Base-by-base conservation (phyloP, 306 rosid genomes). In the Senna tora region DNA sequence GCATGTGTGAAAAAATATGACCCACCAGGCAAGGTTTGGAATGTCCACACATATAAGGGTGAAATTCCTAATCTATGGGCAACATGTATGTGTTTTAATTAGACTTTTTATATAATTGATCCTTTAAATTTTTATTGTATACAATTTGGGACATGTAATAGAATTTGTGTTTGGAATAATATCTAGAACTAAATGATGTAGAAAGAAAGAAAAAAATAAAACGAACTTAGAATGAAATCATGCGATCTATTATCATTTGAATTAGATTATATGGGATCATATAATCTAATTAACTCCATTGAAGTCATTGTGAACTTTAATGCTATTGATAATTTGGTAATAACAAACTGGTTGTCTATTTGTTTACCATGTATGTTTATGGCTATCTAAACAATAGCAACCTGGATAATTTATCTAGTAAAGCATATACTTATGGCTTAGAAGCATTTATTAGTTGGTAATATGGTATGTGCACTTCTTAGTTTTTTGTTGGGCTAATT, bases 381-480 rank as follows among this genome's bases (percentile, higher is more conserved):
- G n/a, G 20, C 54, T 21, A 33, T 33, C 39, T 70, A 19, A 52
- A 52, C 30, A 7, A 9, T 7, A 39, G 28, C 5, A 46, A 2
- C 28, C 11, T 28, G 25, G 9, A 56, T 72, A 72, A 2, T 5
- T 15, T 22, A 42, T 32, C 19, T 13, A 45, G 10, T 4, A 7
- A 19, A 52, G 46, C 56, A 34, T 13, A 30, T 25, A 5, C 42
- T 42, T 38, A 52, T 80, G 67, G 32, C 60, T 9, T 16, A 41
- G 69, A 25, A 49, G 52, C 41, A 39, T 36, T 33, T 4, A 52
- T 50, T 17, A 10, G 45, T 42, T 60, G 50, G 42, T 53, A 67
- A 49, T 74, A 65, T 64, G 21, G 45, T 59, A 28, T 15, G 12
- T 52, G 53, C 51, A 59, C 4, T 5, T 54, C 77, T 15, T 7